These are phyloP conservation scores for Paramecium sonneborni DNA, from an alignment of 73 alveolate species.

Conservation along the genomic window DNA sequence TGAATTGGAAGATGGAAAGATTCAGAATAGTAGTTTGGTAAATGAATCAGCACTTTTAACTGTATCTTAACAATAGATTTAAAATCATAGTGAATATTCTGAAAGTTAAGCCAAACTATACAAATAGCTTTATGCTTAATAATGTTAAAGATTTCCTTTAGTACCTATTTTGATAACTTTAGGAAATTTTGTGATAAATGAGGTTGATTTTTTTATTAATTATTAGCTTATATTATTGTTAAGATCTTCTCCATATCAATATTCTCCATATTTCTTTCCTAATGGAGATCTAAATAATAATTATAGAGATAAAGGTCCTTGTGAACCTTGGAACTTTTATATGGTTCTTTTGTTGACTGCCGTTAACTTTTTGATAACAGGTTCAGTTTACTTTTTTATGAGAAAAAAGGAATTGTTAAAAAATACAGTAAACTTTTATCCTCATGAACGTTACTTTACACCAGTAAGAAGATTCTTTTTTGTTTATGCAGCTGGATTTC, in stretches of 20 bases:
- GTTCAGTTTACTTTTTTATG: neutral
- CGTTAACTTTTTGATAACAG: neutral
- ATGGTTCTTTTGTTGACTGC: neutral
- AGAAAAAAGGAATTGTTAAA: conserved; percentile 37
- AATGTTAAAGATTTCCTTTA: conserved; percentile 11
- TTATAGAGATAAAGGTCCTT: neutral
- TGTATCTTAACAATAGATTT: neutral
- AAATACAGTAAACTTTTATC: neutral
- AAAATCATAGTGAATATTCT: neutral
- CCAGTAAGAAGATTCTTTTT: neutral
- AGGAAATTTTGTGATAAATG: conserved; percentile 39
- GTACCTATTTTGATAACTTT: neutral
- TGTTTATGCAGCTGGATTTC: neutral
- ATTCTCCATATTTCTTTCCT: conserved; percentile 33
- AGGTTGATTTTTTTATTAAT: neutral
- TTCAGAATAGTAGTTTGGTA: neutral
- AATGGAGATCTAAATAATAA: neutral
- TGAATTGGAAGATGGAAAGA: neutral
- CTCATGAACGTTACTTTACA: conserved; percentile 24
- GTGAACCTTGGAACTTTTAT: conserved; percentile 32
- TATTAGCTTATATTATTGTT: neutral
- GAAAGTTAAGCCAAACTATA: neutral
- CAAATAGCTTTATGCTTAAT: neutral
- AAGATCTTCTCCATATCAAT: conserved; percentile 28
- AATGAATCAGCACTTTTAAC: conserved; percentile 12